A percentile compares a stretch with the other conserved stretches of the same genome.
Conservation (phyloP, 768 basidiomycete genomes). For the Cubamyces sp. region DNA sequence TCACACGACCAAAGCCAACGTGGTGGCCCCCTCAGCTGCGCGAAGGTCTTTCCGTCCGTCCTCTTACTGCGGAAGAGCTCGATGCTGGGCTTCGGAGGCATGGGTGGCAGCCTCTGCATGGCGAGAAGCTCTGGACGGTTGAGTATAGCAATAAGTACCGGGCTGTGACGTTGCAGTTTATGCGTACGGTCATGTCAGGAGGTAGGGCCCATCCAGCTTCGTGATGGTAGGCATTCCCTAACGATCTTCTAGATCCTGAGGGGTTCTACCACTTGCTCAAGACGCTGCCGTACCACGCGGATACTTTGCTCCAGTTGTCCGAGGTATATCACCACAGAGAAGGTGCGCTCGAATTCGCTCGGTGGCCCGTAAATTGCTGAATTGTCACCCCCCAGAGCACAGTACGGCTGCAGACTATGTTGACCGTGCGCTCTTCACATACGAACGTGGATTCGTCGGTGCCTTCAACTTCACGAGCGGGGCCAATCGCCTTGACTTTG, state of each 20-base stretch:
- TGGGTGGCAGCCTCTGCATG: slow-evolving; percentile 42
- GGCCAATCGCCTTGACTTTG: slow-evolving; percentile 84
- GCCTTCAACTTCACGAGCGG: slow-evolving; percentile 86
- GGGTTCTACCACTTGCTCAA: slow-evolving; percentile 77
- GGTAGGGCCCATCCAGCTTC: slow-evolving; percentile 51
- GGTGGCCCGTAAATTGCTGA: background rate
- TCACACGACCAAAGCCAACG: slow-evolving; percentile 74
- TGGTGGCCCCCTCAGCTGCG: slow-evolving; percentile 77
- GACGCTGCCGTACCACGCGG: slow-evolving; percentile 87
- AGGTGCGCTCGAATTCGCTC: slow-evolving; percentile 48
- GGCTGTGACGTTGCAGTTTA: slow-evolving; percentile 78
- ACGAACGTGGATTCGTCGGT: slow-evolving; percentile 88
- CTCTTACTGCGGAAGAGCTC: slow-evolving; percentile 59
- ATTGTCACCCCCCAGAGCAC: slow-evolving; percentile 56
- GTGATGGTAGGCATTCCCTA: background rate
- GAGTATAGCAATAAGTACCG: slow-evolving; percentile 87
- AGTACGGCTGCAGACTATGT: slow-evolving; percentile 84
- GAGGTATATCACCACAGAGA: slow-evolving; percentile 88
- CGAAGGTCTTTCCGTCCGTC: slow-evolving; percentile 73
- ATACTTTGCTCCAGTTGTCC: slow-evolving; percentile 85
- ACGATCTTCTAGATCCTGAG: slow-evolving; percentile 61
- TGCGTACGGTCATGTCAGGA: slow-evolving; percentile 79
- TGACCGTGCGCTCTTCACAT: slow-evolving; percentile 92
- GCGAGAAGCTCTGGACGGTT: slow-evolving; percentile 89
- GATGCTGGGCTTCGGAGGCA: slow-evolving; percentile 45